Evolutionary conservation across 2,329 filamentous ascomycete species (phyloP).

Genomic region (Endoconidiophora polonica): DNA sequence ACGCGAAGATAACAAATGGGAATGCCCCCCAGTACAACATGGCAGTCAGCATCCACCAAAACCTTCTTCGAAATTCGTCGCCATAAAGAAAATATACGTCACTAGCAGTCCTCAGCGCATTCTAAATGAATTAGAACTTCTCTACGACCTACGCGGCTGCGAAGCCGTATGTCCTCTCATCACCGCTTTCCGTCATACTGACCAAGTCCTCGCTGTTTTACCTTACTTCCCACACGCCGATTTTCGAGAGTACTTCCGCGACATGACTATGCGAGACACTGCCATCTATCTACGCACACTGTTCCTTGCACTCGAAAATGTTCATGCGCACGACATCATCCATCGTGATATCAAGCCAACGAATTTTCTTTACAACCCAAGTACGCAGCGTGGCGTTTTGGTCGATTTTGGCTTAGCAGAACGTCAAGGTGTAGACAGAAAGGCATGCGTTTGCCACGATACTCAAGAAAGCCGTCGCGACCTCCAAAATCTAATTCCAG

Average conservation of each 20-base stretch:
- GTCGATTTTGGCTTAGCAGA: conserved; percentile 99
- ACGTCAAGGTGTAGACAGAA: conserved; percentile 57
- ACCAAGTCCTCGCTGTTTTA: conserved; percentile 87
- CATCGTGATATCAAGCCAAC: conserved; percentile 96
- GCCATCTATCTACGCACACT: conserved; percentile 77
- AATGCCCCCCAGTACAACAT: conserved; percentile 40
- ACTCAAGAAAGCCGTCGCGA: conserved; percentile 42
- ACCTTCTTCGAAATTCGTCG: conserved; percentile 51
- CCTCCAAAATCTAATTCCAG: conserved; percentile 26
- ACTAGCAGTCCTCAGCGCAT: conserved; percentile 89
- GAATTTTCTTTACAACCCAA: conserved; percentile 85
- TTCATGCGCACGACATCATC: conserved; percentile 71
- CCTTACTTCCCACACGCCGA: conserved; percentile 94
- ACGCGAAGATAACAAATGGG: conserved; percentile 49
- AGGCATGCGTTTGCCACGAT: conserved; percentile 69
- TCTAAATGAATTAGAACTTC: conserved; percentile 85
- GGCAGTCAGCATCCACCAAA: conserved; percentile 16
- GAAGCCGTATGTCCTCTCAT: conserved; percentile 84
- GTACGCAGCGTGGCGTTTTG: conserved; percentile 65
- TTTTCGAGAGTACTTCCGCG: conserved; percentile 85
- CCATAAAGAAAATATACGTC: conserved; percentile 98
- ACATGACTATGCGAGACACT: conserved; percentile 75
- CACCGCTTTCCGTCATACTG: conserved; percentile 85
- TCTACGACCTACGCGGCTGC: conserved; percentile 72
- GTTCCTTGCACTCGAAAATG: conserved; percentile 67